Conservation (phyloP, 192 early-diverging fungal genomes). For the Coemansia sp. region DNA sequence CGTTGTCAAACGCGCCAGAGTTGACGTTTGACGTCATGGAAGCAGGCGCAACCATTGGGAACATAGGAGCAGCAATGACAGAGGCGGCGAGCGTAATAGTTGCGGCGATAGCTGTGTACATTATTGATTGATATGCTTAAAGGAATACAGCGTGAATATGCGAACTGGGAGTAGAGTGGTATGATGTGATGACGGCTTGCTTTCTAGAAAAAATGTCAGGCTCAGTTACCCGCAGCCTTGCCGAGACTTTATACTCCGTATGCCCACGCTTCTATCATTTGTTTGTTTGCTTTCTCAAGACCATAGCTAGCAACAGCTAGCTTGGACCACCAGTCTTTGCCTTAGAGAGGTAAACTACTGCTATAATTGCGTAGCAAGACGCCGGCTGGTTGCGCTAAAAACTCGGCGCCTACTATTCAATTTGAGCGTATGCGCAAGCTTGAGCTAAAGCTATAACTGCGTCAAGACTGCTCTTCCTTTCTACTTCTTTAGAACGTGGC, state of each 20-base stretch:
- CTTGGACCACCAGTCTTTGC: not conserved
- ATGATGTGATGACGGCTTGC: not conserved
- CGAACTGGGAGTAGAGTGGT: not conserved
- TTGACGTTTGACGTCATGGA: constrained; percentile 43
- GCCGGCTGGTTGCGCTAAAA: not conserved
- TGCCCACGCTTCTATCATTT: not conserved
- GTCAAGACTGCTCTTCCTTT: not conserved
- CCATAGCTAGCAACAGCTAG: not conserved
- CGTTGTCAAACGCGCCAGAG: constrained; percentile 54
- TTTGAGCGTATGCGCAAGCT: not conserved
- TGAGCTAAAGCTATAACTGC: constrained; percentile 6
- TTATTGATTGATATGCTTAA: constrained; percentile 13
- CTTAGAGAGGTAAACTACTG: not conserved
- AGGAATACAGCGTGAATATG: not conserved
- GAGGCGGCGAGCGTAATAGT: constrained; percentile 15
- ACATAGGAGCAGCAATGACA: constrained; percentile 26
- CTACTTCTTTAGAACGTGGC: not conserved
- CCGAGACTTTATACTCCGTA: not conserved
- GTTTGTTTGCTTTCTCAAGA: not conserved
- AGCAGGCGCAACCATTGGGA: constrained; percentile 28
- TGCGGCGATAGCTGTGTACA: constrained; percentile 9
- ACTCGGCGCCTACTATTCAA: not conserved
- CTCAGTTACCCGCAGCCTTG: not conserved
- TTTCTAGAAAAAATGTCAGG: not conserved
- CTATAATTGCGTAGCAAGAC: not conserved